Base-by-base conservation (phyloP, 2,329 filamentous ascomycete genomes). In the Chrysoporthe deuterocubensis region DNA sequence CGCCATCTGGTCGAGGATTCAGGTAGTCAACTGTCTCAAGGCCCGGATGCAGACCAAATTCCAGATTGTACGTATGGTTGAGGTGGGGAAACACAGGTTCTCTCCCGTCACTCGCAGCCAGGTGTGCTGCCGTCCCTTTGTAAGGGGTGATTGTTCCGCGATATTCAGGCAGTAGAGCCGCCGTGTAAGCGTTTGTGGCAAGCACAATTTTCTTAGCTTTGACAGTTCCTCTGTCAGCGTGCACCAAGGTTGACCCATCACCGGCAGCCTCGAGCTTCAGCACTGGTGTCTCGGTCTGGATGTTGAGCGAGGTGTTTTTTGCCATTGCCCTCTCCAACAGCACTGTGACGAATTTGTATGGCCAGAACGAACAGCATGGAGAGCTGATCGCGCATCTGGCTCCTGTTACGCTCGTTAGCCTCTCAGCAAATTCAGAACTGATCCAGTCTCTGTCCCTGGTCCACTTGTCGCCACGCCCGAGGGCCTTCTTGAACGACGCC, bases 11-110 rank as follows among this genome's bases (percentile, higher is more conserved):
- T 34, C 70, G 61, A 11, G 68, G 68, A 11, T 69, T 70, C 21
- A 71, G 21, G 26, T 71, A 71, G 21, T 71, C 70, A 1, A 66
- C 54, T 7, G 58, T 62, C 37, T 67, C 63, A 32, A 65, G 59
- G 18, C n/a, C 59, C 16, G 52, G 60, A 5, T 56, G 52, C 2
- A 57, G 54, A 4, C 62, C 69, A 18, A 61, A 69, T 14, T 70
- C 70, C 14, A 71, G 44, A 42, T 69, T 71, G 44, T 71, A 71
- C 6, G 70, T 69, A 43, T 70, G 65, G 56, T 66, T 65, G 46
- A 69, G 57, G 46, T 69, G 67, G 6, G 67, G 67, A 34, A 64
- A 69, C 1, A 69, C 67, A 1, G 64, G 61, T 9, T 67, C 61
- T 16, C 14, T 44, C 7, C 48, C 62, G 8, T 62, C 37, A 13